Evolutionary conservation across 768 basidiomycete species (phyloP), one percentile per base, ranked within the genome.

Genomic region (Pulveroboletus ravenelii): DNA sequence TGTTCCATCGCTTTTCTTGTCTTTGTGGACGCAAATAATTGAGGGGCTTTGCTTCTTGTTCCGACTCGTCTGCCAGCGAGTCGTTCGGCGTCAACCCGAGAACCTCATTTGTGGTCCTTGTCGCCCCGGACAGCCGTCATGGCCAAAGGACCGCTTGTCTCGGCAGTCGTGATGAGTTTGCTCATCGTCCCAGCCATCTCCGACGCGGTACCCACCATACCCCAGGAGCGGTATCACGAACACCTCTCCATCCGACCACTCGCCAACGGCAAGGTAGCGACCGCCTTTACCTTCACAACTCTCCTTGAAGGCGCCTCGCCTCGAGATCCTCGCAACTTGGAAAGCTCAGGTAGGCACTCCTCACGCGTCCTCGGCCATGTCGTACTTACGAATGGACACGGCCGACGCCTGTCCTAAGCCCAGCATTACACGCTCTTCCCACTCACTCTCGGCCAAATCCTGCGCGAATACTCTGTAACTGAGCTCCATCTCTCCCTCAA

Each of bases 351-450:
- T 59, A 75, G 74, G 58, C 70, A 82, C 60, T 69, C 58, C n/a
- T 41, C 35, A 2, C 44, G 12, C 25, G 6, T 32, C 35, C 25
- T 31, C 27, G 9, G 13, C 8, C n/a, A 10, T 34, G 32, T 38
- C 25, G n/a, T 41, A 36, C 44, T 53, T 5, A 55, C 27, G 18
- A 10, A 30, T 37, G 15, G 17, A 44, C 14, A 20, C 15, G 38
- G 17, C 18, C 42, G 41, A 51, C 39, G 32, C 10, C 38, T 20
- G 30, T 36, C 38, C 38, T 2, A 59, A 91, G 89, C 82, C 38
- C 89, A 90, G 67, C 93, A 96, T 60, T 93, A 93, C 58, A 83
- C 80, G 4, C 66, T 96, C 13, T 91, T 96, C 54, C 93, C 95
- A 0, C 78, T 95, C 14, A 77, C 87, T 3, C 74, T 98, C 15